phyloP scores from a whole-genome alignment of 1,284 basidiomycete genomes.

The Pseudozyma sp. region DNA sequence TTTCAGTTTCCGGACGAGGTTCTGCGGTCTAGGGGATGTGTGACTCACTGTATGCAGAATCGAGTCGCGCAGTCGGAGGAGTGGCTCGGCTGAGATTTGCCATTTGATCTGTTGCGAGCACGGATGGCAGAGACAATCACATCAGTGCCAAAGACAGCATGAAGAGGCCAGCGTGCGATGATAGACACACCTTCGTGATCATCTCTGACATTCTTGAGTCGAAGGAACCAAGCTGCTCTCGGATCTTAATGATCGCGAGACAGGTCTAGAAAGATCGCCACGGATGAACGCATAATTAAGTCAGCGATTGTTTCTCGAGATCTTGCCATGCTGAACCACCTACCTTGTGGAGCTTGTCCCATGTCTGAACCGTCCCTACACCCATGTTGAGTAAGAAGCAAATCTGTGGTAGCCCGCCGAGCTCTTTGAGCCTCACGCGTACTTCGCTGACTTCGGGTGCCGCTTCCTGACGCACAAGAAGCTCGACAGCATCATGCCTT shows the following conservation, averaged over 20 bases:
- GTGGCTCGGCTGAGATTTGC: conserved; percentile 15
- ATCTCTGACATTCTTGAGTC: conserved; percentile 20
- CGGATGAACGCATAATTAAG: too few relatives aligned
- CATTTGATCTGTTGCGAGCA: conserved; percentile 9
- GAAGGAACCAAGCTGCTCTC: conserved; percentile 18
- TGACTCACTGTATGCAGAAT: conserved; percentile 22
- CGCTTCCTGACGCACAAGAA: conserved; percentile 27
- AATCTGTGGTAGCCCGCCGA: conserved; percentile 25
- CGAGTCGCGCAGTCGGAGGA: conserved; percentile 10
- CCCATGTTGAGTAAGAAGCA: conserved; percentile 39
- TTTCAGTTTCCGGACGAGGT: not conserved
- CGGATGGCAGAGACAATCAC: too few relatives aligned
- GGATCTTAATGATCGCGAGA: conserved; percentile 31
- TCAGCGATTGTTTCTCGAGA: not conserved
- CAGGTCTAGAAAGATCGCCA: conserved; percentile 23
- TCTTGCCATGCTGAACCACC: not conserved
- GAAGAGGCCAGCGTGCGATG: not conserved
- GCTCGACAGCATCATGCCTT: conserved; percentile 44
- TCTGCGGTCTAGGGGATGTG: not conserved
- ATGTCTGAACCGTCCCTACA: conserved; percentile 16
- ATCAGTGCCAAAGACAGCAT: too few relatives aligned
- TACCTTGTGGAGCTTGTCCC: conserved; percentile 34
- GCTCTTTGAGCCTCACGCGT: conserved; percentile 21
- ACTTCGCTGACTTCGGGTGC: conserved; percentile 19
- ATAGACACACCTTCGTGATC: conserved; percentile 14